Evolutionary conservation across 345 rosid species (phyloP).

Genomic region (Gynandropsis gynandra): DNA sequence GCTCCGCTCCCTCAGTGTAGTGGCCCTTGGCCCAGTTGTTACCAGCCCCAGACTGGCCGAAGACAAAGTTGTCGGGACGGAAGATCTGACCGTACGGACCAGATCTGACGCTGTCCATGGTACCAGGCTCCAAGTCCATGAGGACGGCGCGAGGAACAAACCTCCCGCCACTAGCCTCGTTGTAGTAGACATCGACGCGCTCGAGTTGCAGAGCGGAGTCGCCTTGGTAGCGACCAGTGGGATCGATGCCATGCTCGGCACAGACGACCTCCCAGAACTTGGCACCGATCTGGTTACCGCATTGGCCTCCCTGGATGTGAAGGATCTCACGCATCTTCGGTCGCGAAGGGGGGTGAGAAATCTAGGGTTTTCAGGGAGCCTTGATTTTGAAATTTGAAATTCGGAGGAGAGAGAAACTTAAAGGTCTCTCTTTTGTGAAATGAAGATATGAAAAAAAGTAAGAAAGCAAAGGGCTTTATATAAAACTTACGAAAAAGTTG

Average conservation of each 20-base stretch:
- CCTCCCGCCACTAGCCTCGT: conserved; percentile 25
- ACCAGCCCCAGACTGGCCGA: conserved; percentile 24
- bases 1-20: conserved; percentile 25
- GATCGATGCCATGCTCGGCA: conserved; percentile 29
- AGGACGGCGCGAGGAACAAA: conserved; percentile 27
- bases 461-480: too few species aligned
- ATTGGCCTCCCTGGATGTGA: conserved; percentile 28
- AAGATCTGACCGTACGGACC: conserved; percentile 24
- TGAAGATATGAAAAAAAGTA: too few species aligned
- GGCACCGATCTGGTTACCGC: conserved; percentile 31
- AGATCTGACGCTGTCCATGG: conserved; percentile 28
- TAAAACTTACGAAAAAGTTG: too few species aligned
- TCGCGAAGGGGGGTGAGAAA: not conserved
- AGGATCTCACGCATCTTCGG: conserved; percentile 29
- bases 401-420: conserved; percentile 7
- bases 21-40: conserved; percentile 22
- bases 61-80: conserved; percentile 26
- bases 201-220: conserved; percentile 29
- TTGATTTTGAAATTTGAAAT: conserved; percentile 12
- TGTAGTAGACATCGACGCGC: conserved; percentile 26
- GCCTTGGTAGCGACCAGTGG: conserved; percentile 25
- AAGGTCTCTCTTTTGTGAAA: too few species aligned
- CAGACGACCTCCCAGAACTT: conserved; percentile 30
- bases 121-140: conserved; percentile 27
- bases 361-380: not conserved